phyloP scores from a whole-genome alignment of 352 stramenopile species.

The Globisporangium viniferum region DNA sequence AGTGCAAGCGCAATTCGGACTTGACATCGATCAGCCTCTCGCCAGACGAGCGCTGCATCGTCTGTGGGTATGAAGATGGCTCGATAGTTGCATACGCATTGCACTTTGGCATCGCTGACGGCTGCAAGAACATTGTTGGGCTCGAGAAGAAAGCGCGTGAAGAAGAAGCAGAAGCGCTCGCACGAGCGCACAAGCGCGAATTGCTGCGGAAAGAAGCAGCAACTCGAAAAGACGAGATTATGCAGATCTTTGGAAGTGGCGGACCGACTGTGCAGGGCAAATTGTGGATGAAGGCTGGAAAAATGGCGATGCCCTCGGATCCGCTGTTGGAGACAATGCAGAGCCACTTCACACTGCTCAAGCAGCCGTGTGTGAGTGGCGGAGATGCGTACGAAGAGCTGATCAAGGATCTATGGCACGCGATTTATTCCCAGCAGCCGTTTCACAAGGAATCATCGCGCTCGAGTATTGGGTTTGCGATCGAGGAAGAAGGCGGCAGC shows the following conservation, averaged over 20 bases:
- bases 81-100: slow-evolving; percentile 77
- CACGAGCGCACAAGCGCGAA: slow-evolving; percentile 66
- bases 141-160: slow-evolving; percentile 74
- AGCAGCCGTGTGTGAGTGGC: slow-evolving; percentile 65
- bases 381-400: slow-evolving; percentile 63
- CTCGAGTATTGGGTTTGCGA: slow-evolving; percentile 19
- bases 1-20: slow-evolving; percentile 65
- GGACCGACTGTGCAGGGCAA: slow-evolving; percentile 23
- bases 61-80: slow-evolving; percentile 80
- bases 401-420: slow-evolving; percentile 56
- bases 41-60: slow-evolving; percentile 77
- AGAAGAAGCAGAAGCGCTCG: slow-evolving; percentile 73
- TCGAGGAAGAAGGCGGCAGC: slow-evolving; percentile 7
- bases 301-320: slow-evolving; percentile 50
- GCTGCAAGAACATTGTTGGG: slow-evolving; percentile 62
- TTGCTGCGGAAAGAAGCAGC: slow-evolving; percentile 57
- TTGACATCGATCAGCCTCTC: slow-evolving; percentile 73
- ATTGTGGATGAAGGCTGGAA: slow-evolving; percentile 57
- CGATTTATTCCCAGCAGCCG: slow-evolving; percentile 56
- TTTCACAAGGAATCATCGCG: slow-evolving; percentile 27
- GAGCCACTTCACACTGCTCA: slow-evolving; percentile 55
- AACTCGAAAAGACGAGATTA: slow-evolving; percentile 35
- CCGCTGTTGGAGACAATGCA: slow-evolving; percentile 63
- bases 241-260: slow-evolving; percentile 47
- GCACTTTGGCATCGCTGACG: slow-evolving; percentile 77